Evolutionary conservation across 2,329 filamentous ascomycete species (phyloP), one percentile per base, ranked within the genome.

Genomic region (Alternaria burnsii): DNA sequence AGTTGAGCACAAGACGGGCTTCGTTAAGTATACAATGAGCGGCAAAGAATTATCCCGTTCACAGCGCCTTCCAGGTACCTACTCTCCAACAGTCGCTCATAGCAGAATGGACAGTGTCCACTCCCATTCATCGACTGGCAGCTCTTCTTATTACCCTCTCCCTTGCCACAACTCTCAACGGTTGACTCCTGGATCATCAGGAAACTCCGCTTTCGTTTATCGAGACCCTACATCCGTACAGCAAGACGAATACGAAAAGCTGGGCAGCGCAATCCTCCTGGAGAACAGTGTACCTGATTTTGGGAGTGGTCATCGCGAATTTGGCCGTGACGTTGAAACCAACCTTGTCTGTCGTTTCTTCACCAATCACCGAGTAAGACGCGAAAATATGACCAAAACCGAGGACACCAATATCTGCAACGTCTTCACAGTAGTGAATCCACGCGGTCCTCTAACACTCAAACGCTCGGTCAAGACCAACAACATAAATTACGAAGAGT

Each of bases 251-350:
- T 36, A 36, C 32, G 2, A 14, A 14, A 36, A 36, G 7, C 32
- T 36, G 32, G 32, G 32, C 0, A 36, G 32, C 32, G 32, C 32
- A 36, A 36, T 12, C 16, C 38, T 47, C 16, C 9, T 47, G 4
- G 5, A 24, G 24, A 22, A n/a, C n/a, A 47, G 36, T 38, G 9
- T 32, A 4, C 32, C 36, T 4, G 16, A 51, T 28, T 44, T 60
- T 16, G 41, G 51, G 9, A 30, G 30, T 12, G 18, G 36, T 11
- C 36, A 47, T 36, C 52, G 56, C 5, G n/a, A 30, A 26, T 51
- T 59, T 24, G 60, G 56, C 10, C 56, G 52, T 16, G 56, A 53
- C 11, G 32, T 62, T 10, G 38, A 53, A 4, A 41, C 56, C 11
- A 54, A 59, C 60, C 20, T 40, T n/a, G 24, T 53, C 38, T 26